A percentile compares a stretch with the other conserved stretches of the same genome.
Evolutionary conservation across 176 grass and related monocot genomes (phyloP).

Genomic region (Oryza longistaminata): DNA sequence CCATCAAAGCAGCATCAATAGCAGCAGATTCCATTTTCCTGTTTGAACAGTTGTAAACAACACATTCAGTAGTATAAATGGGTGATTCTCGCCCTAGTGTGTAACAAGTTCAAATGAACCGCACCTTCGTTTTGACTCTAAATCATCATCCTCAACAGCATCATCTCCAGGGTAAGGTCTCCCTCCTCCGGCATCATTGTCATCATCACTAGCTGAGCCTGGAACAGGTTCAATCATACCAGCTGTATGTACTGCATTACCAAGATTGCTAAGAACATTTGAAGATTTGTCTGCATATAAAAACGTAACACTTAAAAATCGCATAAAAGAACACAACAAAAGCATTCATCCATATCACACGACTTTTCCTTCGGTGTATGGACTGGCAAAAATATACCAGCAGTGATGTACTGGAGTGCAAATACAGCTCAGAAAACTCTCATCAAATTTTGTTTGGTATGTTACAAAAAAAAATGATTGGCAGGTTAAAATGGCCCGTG

Average conservation of each 20-base stretch:
- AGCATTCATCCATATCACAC: background rate
- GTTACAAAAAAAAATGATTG: background rate
- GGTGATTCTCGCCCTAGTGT: background rate
- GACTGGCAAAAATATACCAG: background rate
- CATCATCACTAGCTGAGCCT: slow-evolving; percentile 68
- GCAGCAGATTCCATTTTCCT: slow-evolving; percentile 87
- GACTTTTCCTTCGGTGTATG: slow-evolving; percentile 1
- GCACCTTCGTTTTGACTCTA: slow-evolving; percentile 94
- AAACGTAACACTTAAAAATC: slow-evolving; percentile 8
- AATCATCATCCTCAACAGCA: slow-evolving; percentile 69
- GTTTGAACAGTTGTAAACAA: slow-evolving; percentile 44
- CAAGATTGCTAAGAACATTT: slow-evolving; percentile 41
- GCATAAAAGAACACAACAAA: background rate
- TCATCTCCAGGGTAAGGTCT: slow-evolving; percentile 79
- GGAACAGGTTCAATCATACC: slow-evolving; percentile 51
- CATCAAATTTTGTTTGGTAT: background rate
- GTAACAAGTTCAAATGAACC: slow-evolving; percentile 21
- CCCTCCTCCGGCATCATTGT: slow-evolving; percentile 67
- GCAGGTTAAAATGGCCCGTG: too few relatives aligned
- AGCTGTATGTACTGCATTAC: slow-evolving; percentile 58
- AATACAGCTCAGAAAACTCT: background rate
- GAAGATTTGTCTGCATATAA: slow-evolving; percentile 69
- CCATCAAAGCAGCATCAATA: slow-evolving; percentile 76
- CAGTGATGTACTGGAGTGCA: background rate
- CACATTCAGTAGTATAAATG: slow-evolving; percentile 27